Percentiles rank a stretch among this genome's conserved stretches.
Conservation (phyloP, 192 early-diverging fungal genomes). For the Gigaspora rosea region DNA sequence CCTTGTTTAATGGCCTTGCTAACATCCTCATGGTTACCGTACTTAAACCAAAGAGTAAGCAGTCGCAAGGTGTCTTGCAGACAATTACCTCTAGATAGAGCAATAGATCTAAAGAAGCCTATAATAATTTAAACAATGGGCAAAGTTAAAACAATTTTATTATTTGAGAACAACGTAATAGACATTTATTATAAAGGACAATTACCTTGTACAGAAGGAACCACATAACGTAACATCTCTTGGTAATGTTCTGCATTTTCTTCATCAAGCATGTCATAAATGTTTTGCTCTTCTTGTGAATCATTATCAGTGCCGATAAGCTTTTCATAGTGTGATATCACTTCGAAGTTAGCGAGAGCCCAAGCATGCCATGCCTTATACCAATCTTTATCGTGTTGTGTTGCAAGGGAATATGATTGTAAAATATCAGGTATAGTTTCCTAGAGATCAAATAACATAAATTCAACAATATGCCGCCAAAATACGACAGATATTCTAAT, state of each 20-base stretch:
- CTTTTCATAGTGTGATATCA: conserved; percentile 74
- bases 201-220: conserved; percentile 77
- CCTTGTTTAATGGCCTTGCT: conserved; percentile 79
- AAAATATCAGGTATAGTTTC: conserved; percentile 73
- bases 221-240: conserved; percentile 68
- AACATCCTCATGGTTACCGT: conserved; percentile 85
- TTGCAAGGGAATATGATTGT: conserved; percentile 80
- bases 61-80: conserved; percentile 94
- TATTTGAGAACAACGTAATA: not conserved
- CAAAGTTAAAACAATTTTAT: no score
- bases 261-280: not conserved
- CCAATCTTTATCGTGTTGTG: conserved; percentile 86
- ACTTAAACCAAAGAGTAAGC: conserved; percentile 95
- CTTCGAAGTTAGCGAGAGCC: conserved; percentile 93
- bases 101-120: conserved; percentile 93
- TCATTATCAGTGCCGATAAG: conserved; percentile 41
- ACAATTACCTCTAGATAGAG: conserved; percentile 79
- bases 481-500: not conserved
- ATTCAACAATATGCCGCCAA: not conserved
- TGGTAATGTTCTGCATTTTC: conserved; percentile 21
- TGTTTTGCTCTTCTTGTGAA: conserved; percentile 36
- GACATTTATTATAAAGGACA: not conserved
- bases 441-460: conserved; percentile 29
- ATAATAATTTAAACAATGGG: not conserved
- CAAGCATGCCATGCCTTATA: conserved; percentile 98